phyloP scores from a whole-genome alignment of 2,329 filamentous ascomycete genomes.

The Blastomyces parvus region DNA sequence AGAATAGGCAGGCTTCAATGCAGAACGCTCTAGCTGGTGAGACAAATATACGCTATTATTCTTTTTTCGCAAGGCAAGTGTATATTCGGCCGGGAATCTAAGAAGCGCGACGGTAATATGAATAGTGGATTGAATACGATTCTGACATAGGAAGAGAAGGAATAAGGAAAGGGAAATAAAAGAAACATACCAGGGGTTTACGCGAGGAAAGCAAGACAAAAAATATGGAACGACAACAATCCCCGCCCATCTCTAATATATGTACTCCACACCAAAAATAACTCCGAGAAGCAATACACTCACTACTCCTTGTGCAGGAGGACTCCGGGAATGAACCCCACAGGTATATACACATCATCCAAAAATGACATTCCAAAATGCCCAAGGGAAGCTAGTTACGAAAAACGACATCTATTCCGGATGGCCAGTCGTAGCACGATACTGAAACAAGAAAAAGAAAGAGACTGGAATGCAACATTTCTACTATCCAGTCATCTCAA shows the following conservation, averaged over 20 bases:
- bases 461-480: neutral
- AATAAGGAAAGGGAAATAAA: neutral
- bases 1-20: neutral
- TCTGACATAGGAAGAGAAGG: neutral
- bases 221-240: neutral
- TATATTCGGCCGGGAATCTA: neutral
- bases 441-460: neutral
- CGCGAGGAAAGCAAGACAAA: neutral
- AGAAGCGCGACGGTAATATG: neutral
- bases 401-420: neutral
- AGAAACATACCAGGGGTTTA: neutral
- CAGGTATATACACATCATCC: neutral
- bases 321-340: neutral
- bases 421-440: neutral
- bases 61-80: neutral
- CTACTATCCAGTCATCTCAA: conserved; percentile 7
- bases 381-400: neutral
- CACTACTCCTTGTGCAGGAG: neutral
- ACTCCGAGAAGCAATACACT: neutral
- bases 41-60: neutral
- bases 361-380: neutral
- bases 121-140: neutral
- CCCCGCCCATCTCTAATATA: neutral
- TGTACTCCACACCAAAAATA: neutral
- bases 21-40: neutral